A percentile compares a stretch with the other conserved stretches of the same genome.
phyloP scores from a whole-genome alignment of 345 rosid genomes.

The Salix viminalis region DNA sequence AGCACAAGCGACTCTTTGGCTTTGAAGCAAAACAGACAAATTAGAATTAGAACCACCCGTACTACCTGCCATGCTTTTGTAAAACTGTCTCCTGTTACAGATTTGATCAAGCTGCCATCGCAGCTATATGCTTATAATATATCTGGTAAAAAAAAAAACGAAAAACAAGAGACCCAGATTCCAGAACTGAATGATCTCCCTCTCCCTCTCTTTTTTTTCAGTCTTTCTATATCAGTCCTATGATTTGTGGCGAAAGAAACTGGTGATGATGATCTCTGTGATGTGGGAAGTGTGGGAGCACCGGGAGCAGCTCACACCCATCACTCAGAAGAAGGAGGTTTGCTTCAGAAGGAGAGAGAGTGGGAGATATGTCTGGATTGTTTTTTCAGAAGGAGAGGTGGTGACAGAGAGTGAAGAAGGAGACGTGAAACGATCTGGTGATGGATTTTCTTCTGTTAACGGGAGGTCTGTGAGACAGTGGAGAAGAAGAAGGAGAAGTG shows the following conservation, averaged over 20 bases:
- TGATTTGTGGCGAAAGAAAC: slow-evolving; percentile 71
- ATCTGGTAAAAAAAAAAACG: slow-evolving; percentile 1
- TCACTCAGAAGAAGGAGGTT: slow-evolving; percentile 39
- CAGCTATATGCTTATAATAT: slow-evolving; percentile 1
- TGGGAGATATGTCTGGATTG: neutral
- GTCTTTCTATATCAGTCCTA: slow-evolving; percentile 1
- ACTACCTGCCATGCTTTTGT: slow-evolving; percentile 41
- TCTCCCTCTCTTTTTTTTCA: neutral
- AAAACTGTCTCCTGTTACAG: neutral
- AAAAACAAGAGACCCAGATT: neutral
- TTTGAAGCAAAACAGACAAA: slow-evolving; percentile 41
- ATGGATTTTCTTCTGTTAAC: neutral
- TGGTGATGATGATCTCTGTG: slow-evolving; percentile 72
- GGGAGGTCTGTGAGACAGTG: neutral
- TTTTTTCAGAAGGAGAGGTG: neutral
- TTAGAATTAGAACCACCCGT: slow-evolving; percentile 25
- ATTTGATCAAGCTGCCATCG: slow-evolving; percentile 20
- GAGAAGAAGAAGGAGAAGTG: neutral
- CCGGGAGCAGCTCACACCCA: slow-evolving; percentile 56
- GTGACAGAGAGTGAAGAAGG: neutral
- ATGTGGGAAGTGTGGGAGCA: slow-evolving; percentile 69
- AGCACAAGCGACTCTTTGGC: slow-evolving; percentile 30
- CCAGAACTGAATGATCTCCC: neutral
- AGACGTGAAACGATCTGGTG: neutral
- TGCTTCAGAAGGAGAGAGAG: neutral